phyloP scores from a whole-genome alignment of 208 protist species.

The Crithidia fasciculata region DNA sequence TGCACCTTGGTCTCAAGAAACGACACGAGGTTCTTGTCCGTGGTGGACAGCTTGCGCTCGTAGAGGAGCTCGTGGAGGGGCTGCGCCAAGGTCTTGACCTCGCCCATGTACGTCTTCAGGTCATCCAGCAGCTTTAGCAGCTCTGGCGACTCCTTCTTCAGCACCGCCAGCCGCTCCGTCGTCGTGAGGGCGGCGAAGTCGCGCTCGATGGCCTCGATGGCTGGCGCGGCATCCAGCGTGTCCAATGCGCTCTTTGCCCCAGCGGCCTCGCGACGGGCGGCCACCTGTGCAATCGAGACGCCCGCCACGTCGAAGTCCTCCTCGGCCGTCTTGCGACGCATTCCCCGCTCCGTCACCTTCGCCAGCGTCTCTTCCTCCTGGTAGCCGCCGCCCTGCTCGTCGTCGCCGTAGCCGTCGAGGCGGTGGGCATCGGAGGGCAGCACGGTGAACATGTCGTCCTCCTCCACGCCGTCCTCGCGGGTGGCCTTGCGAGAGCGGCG shows the following conservation, averaged over 20 bases:
- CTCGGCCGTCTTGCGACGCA: constrained; percentile 63
- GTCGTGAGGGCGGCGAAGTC: constrained; percentile 87
- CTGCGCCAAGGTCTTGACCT: constrained; percentile 87
- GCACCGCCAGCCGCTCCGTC: constrained; percentile 83
- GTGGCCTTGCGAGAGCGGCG: constrained; percentile 28
- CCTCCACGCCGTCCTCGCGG: constrained; percentile 30
- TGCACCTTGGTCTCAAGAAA: constrained; percentile 93
- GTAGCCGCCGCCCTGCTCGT: constrained; percentile 72
- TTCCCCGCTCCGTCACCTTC: constrained; percentile 53
- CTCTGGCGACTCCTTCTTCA: constrained; percentile 92
- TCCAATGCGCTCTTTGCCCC: constrained; percentile 35
- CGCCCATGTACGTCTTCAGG: constrained; percentile 80
- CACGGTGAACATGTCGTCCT: constrained; percentile 39
- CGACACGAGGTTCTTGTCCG: constrained; percentile 80
- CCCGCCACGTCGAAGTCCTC: constrained; percentile 86
- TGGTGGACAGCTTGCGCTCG: constrained; percentile 69
- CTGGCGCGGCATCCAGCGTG: constrained; percentile 53
- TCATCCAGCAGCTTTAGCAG: constrained; percentile 91
- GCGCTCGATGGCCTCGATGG: constrained; percentile 90
- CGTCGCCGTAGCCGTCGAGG: constrained; percentile 84
- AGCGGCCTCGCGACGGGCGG: constrained; percentile 14
- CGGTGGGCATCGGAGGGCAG: constrained; percentile 87
- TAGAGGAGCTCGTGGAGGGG: constrained; percentile 87
- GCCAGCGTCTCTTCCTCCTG: constrained; percentile 87
- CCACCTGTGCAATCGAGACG: constrained; percentile 41